Conservation (phyloP, 768 basidiomycete genomes). For the Thelephora ganbajun region DNA sequence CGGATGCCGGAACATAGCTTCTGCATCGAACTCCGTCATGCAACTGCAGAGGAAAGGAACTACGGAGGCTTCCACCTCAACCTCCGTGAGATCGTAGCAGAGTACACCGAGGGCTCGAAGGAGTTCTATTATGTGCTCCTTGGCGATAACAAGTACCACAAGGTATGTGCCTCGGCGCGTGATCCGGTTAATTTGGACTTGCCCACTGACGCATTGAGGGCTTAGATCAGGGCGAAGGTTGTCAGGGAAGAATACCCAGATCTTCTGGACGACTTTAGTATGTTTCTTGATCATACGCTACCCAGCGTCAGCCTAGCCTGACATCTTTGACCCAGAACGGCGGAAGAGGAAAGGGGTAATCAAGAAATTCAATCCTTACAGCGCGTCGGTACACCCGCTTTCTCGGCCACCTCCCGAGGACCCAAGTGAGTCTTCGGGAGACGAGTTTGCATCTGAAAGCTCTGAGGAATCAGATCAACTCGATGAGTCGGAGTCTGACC, state of each 20-base stretch:
- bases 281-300: slow-evolving; percentile 11
- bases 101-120: slow-evolving; percentile 25
- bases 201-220: slow-evolving; percentile 15
- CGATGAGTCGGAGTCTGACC: slow-evolving; percentile 6
- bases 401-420: slow-evolving; percentile 23
- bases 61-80: slow-evolving; percentile 2
- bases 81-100: slow-evolving; percentile 42
- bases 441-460: slow-evolving; percentile 7
- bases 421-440: background rate
- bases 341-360: slow-evolving; percentile 29
- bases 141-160: slow-evolving; percentile 40
- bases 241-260: slow-evolving; percentile 26
- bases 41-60: background rate
- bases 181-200: background rate
- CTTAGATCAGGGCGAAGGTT: slow-evolving; percentile 28
- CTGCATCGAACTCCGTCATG: slow-evolving; percentile 1
- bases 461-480: slow-evolving; percentile 1
- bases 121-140: slow-evolving; percentile 50
- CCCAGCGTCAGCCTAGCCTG: background rate
- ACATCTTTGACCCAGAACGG: slow-evolving; percentile 22
- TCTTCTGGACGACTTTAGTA: slow-evolving; percentile 45
- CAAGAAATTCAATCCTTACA: slow-evolving; percentile 45
- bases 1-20: background rate
- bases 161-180: slow-evolving; percentile 23
- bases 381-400: slow-evolving; percentile 39